These are phyloP conservation scores for Tricholoma hemisulphureum DNA, from an alignment of 768 basidiomycete genomes.

Conservation along the genomic window DNA sequence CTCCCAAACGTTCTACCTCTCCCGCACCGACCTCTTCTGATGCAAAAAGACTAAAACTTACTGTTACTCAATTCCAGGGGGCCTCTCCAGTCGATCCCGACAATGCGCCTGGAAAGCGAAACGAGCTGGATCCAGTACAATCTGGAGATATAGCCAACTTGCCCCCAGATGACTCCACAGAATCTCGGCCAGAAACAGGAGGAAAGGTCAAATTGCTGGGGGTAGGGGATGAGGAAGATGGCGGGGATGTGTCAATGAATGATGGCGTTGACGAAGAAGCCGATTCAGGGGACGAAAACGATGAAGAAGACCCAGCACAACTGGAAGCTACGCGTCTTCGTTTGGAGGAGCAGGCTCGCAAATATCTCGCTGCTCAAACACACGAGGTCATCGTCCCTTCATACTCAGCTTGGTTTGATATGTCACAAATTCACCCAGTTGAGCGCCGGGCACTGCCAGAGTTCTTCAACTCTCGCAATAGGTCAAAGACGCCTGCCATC, in stretches of 20 bases:
- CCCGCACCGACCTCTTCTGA: constrained; percentile 51
- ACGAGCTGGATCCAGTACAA: constrained; percentile 82
- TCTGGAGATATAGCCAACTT: constrained; percentile 80
- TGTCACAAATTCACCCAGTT: constrained; percentile 89
- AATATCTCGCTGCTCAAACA: constrained; percentile 95
- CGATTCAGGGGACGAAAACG: constrained; percentile 77
- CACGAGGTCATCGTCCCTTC: constrained; percentile 97
- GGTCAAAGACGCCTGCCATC: constrained; percentile 92
- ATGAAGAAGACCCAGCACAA: constrained; percentile 84
- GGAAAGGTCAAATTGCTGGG: constrained; percentile 43
- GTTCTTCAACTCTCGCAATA: constrained; percentile 95
- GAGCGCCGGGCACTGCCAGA: constrained; percentile 93
- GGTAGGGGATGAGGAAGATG: constrained; percentile 65
- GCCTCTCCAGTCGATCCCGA: constrained; percentile 76
- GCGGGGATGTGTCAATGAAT: constrained; percentile 78
- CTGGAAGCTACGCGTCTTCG: constrained; percentile 76
- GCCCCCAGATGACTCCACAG: constrained; percentile 37
- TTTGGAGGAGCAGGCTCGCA: constrained; percentile 83
- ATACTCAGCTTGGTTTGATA: constrained; percentile 97
- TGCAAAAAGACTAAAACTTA: constrained; percentile 57
- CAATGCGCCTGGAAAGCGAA: constrained; percentile 78
- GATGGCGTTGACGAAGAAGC: constrained; percentile 74
- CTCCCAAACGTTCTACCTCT: constrained; percentile 64
- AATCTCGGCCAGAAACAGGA: constrained; percentile 42
- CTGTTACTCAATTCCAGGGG: constrained; percentile 58